Base-by-base conservation (phyloP, 352 stramenopile genomes). In the Pythium scleroteichum region DNA sequence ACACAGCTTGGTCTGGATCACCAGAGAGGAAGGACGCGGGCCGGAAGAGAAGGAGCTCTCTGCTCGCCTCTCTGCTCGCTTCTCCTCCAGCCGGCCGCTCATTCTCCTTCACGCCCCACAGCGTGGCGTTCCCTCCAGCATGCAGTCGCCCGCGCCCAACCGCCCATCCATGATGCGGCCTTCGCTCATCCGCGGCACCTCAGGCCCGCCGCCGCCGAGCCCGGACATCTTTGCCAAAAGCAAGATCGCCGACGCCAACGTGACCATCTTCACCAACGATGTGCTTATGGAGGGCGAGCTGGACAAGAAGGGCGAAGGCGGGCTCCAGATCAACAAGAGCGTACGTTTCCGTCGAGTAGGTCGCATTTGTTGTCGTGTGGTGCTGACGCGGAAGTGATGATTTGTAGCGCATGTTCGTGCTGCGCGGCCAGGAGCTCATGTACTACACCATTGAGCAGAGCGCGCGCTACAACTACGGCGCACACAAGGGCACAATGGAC, bases 241-340 rank as follows among this genome's bases (percentile, higher is more conserved):
- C 29, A 88, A 88, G 62, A 72, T 90, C 53, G 60, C 77, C 45
- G 76, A 88, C 64, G 73, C 75, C 14, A 64, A 80, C 45, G 53
- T 76, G 23, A 71, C 79, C 42, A 64, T 90, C 19, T 90, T 90
- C 59, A 50, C 73, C 12, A 85, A 56, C 44, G 81, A 90, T 53
- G 75, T 88, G 52, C 62, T 90, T 29, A 90, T 90, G 78, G 78
- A 90, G 52, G 78, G 81, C 2, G 70, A 85, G 52, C 62, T 90
- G 7, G 77, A 69, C 29, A 90, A 90, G 62, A 90, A 87, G 53
- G 81, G 81, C 41, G 76, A 86, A 59, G 66, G 65, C 39, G 76
- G 76, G 3, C 53, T 87, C 41, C 77, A 88, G 50, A 76, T 71
- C 7, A 86, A 75, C 78, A 90, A 88, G 57, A 86, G 72, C 71